phyloP scores from a whole-genome alignment of 345 rosid species.

The Pistacia atlantica region DNA sequence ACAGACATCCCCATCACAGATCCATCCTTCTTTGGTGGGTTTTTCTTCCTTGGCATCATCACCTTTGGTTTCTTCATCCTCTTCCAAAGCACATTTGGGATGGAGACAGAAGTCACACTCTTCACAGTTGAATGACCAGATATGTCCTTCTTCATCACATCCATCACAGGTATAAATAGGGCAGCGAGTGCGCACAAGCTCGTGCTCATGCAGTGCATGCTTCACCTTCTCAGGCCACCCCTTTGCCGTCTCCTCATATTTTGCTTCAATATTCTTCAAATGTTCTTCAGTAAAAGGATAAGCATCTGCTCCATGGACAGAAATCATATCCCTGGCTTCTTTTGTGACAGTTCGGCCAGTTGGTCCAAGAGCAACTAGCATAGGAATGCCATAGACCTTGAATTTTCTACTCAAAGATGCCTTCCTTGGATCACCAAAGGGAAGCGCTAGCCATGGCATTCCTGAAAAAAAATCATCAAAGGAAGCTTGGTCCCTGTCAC shows the following conservation, averaged over 20 bases:
- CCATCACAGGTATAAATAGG: too few relatives aligned
- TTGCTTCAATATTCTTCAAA: constrained; percentile 44
- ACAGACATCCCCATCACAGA: too few relatives aligned
- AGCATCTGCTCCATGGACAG: constrained; percentile 52
- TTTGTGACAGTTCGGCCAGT: constrained; percentile 49
- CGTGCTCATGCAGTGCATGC: too few relatives aligned
- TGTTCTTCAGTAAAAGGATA: constrained; percentile 70
- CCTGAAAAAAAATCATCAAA: constrained; percentile 51
- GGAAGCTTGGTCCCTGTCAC: constrained; percentile 55
- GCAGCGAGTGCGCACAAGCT: too few relatives aligned
- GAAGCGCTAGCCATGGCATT: constrained; percentile 80
- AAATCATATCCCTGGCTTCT: constrained; percentile 46
- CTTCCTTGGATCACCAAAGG: constrained; percentile 65
- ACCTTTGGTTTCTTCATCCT: too few relatives aligned
- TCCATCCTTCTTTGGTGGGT: too few relatives aligned
- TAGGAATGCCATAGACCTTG: constrained; percentile 59
- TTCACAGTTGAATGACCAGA: too few relatives aligned
- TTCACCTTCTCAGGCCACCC: too few relatives aligned
- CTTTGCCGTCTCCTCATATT: constrained; percentile 45
- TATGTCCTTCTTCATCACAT: too few relatives aligned
- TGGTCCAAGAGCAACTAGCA: constrained; percentile 52
- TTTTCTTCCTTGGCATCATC: too few relatives aligned
- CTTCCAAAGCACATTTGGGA: too few relatives aligned
- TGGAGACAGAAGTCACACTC: too few relatives aligned
- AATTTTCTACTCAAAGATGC: constrained; percentile 41